phyloP scores from a whole-genome alignment of 73 alveolate species.

The Paramecium octaurelia region DNA sequence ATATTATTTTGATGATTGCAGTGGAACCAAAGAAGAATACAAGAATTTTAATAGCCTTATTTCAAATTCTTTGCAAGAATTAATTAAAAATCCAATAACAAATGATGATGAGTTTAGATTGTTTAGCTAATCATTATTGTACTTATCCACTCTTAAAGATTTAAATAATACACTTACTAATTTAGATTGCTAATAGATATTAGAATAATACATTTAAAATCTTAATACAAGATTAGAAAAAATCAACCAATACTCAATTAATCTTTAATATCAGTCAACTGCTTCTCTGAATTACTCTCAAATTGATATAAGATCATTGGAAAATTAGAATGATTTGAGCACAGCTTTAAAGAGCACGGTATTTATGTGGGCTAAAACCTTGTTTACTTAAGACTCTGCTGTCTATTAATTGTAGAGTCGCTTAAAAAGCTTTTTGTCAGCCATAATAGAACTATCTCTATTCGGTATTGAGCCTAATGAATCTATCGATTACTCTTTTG shows the following conservation, averaged over 20 bases:
- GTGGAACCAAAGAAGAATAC: not conserved
- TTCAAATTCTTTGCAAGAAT: not conserved
- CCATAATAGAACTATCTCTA: not conserved
- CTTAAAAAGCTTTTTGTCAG: not conserved
- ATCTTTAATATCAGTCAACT: not conserved
- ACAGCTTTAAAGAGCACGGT: not conserved
- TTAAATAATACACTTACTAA: not conserved
- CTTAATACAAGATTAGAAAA: not conserved
- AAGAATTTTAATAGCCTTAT: not conserved
- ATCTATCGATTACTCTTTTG: not conserved
- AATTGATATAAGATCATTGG: not conserved
- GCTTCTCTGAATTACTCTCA: not conserved
- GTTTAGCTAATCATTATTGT: not conserved
- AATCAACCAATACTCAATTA: not conserved
- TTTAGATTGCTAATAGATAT: not conserved
- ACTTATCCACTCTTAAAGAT: not conserved
- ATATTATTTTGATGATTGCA: conserved; percentile 2
- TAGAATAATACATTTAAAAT: not conserved
- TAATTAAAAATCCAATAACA: not conserved
- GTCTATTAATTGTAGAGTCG: not conserved
- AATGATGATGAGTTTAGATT: not conserved
- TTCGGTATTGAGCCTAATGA: not conserved
- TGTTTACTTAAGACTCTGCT: not conserved
- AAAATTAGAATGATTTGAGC: not conserved
- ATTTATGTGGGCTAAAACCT: not conserved